A percentile compares a stretch with the other conserved stretches of the same genome.
These are phyloP conservation scores for Atkinsonella texensis DNA, from an alignment of 2,329 filamentous ascomycete species.

Conservation along the genomic window DNA sequence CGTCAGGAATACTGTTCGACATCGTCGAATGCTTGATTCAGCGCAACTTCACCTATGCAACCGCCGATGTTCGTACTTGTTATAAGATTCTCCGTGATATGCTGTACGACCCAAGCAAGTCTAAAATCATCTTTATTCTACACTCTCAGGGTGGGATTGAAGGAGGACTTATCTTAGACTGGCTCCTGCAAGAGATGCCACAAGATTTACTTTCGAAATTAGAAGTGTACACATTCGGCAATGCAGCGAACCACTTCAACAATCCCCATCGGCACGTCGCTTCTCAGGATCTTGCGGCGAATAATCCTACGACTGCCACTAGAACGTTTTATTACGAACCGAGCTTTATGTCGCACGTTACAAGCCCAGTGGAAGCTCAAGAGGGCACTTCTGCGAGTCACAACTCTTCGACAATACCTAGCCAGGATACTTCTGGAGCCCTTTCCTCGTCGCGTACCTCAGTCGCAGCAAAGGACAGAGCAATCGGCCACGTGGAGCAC, in stretches of 20 bases:
- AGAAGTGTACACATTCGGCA: constrained; percentile 70
- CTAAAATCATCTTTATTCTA: constrained; percentile 61
- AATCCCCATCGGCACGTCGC: constrained; percentile 49
- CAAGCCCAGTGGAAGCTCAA: constrained; percentile 11
- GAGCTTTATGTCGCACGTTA: constrained; percentile 15
- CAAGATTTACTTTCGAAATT: constrained; percentile 54
- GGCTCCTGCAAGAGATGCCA: constrained; percentile 61
- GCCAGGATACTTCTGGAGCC: constrained; percentile 11
- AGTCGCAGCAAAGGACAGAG: constrained; percentile 29
- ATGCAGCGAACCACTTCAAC: constrained; percentile 71
- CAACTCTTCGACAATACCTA: constrained; percentile 10
- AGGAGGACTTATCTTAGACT: constrained; percentile 60
- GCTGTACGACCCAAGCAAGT: constrained; percentile 47
- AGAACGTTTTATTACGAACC: constrained; percentile 25
- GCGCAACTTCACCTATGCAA: constrained; percentile 61
- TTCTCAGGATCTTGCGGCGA: constrained; percentile 26
- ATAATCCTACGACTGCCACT: constrained; percentile 23
- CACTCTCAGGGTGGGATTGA: constrained; percentile 73
- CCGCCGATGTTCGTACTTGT: constrained; percentile 51
- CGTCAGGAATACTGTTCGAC: constrained; percentile 63
- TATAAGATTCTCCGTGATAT: constrained; percentile 50
- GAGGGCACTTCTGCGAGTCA: constrained; percentile 8
- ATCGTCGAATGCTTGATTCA: constrained; percentile 68
- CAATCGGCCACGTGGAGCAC: constrained; percentile 65
- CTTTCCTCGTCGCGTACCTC: constrained; percentile 24